Conservation (phyloP, 2,329 filamentous ascomycete species). For the Pseudogymnoascus sp. region DNA sequence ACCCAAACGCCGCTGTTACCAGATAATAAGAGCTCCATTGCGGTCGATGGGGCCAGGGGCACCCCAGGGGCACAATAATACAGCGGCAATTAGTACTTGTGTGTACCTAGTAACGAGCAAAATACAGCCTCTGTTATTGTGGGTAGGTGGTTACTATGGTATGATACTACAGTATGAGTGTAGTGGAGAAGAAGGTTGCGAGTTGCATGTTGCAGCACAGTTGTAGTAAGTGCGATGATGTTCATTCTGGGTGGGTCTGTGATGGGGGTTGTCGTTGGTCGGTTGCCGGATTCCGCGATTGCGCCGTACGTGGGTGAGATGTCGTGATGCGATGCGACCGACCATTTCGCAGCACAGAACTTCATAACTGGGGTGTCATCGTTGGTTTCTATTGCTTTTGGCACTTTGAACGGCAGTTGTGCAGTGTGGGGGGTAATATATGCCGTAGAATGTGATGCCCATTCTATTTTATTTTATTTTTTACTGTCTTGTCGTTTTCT, state of each 20-base stretch:
- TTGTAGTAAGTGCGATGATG: not conserved
- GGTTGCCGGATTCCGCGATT: not conserved
- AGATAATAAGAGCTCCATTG: not conserved
- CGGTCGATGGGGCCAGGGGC: not conserved
- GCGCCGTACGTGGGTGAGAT: slow-evolving; percentile 2
- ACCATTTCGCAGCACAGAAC: not conserved
- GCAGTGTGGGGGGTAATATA: not conserved
- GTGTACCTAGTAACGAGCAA: not conserved
- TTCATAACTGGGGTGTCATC: not conserved
- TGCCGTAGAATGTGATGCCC: not conserved
- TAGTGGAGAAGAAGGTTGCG: not conserved
- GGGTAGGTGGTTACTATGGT: not conserved
- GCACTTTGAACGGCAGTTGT: not conserved
- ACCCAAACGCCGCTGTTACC: not conserved
- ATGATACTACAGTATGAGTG: not conserved
- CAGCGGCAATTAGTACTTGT: not conserved
- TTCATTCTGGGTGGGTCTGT: slow-evolving; percentile 1
- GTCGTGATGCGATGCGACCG: not conserved
- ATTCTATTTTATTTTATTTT: not conserved
- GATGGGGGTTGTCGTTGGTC: not conserved
- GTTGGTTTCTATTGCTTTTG: not conserved
- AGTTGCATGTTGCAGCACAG: not conserved
- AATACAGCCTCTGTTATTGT: not conserved
- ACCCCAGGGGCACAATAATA: no score
- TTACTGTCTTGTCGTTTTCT: not conserved